A percentile compares a stretch with the other conserved stretches of the same genome.
These are phyloP conservation scores for Hysterium pulicare DNA, from an alignment of 2,329 filamentous ascomycete species.

Conservation along the genomic window DNA sequence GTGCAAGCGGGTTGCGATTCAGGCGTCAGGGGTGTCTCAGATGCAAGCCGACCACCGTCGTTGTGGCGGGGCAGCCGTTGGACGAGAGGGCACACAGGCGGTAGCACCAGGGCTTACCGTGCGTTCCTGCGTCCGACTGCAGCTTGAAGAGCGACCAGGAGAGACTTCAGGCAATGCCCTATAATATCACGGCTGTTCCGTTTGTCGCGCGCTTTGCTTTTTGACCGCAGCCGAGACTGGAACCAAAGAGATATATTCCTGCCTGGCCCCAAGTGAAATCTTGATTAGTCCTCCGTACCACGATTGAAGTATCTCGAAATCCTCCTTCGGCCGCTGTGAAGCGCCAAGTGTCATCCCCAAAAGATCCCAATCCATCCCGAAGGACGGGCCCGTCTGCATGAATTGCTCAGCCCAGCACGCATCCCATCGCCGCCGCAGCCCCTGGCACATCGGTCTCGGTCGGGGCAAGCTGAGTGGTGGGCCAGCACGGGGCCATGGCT, in stretches of 20 bases:
- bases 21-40: too few species aligned
- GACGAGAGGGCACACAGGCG: not conserved
- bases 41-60: not conserved
- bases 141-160: not conserved
- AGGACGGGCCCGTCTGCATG: too few species aligned
- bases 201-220: slow-evolving; percentile 4
- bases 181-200: not conserved
- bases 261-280: too few species aligned
- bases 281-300: too few species aligned
- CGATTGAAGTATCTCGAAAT: too few species aligned
- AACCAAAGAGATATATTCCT: too few species aligned
- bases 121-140: not conserved
- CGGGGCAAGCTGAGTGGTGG: not conserved
- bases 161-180: not conserved
- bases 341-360: too few species aligned
- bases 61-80: not conserved
- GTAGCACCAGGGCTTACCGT: not conserved
- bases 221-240: not conserved
- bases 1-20: too few species aligned
- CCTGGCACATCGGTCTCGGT: not conserved
- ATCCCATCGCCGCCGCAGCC: too few species aligned
- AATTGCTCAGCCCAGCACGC: too few species aligned
- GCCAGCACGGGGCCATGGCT: not conserved
- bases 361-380: too few species aligned
- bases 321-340: too few species aligned